These are phyloP conservation scores for Phytophthora pseudosyringae DNA, from an alignment of 352 stramenopile genomes.

Conservation along the genomic window DNA sequence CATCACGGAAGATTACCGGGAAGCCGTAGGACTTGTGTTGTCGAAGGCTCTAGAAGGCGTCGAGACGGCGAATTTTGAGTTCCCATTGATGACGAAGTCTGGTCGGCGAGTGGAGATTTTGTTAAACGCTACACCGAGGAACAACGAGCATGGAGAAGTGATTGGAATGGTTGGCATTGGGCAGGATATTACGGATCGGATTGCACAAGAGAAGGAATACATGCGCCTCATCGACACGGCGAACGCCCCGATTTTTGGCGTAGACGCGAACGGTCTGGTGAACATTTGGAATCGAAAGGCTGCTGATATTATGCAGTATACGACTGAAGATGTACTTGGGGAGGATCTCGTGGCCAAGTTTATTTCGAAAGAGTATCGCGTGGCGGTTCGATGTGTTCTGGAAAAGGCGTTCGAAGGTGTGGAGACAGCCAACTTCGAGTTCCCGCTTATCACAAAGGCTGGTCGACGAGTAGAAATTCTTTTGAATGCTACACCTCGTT, in stretches of 20 bases:
- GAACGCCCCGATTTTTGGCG: slow-evolving; percentile 86
- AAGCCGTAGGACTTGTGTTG: slow-evolving; percentile 50
- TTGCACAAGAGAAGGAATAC: slow-evolving; percentile 80
- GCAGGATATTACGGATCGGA: slow-evolving; percentile 68
- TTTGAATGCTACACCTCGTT: slow-evolving; percentile 76
- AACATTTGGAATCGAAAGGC: slow-evolving; percentile 87
- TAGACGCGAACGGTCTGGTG: slow-evolving; percentile 59
- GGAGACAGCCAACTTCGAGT: slow-evolving; percentile 67
- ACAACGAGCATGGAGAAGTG: slow-evolving; percentile 64
- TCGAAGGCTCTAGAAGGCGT: slow-evolving; percentile 53
- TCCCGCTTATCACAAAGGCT: slow-evolving; percentile 59
- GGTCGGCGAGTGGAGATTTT: slow-evolving; percentile 75
- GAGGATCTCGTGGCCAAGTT: slow-evolving; percentile 77
- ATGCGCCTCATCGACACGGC: slow-evolving; percentile 83
- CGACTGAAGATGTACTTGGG: slow-evolving; percentile 63
- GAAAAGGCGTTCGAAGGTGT: slow-evolving; percentile 52
- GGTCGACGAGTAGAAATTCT: slow-evolving; percentile 63
- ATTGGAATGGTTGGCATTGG: slow-evolving; percentile 74
- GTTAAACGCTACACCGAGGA: slow-evolving; percentile 69
- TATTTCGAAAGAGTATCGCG: slow-evolving; percentile 65
- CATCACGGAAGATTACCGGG: slow-evolving; percentile 59
- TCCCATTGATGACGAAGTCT: slow-evolving; percentile 76
- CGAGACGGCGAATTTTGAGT: slow-evolving; percentile 74
- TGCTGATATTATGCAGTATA: slow-evolving; percentile 79
- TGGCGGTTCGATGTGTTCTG: slow-evolving; percentile 51